Base-by-base conservation (phyloP, 306 rosid genomes). In the Pyrus betulifolia region DNA sequence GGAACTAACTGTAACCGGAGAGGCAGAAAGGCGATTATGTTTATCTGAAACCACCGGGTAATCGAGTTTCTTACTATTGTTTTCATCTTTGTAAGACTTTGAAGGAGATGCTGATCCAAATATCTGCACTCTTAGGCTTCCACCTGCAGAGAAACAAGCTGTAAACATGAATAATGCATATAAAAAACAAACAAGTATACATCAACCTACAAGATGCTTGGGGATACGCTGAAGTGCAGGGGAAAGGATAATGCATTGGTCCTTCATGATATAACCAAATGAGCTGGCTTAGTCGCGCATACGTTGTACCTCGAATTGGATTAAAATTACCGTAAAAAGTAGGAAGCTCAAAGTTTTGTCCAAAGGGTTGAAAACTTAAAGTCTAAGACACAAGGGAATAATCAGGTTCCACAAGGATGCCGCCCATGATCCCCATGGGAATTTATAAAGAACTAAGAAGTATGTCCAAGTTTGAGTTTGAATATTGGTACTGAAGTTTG, bases 51-150 rank as follows among this genome's bases (percentile, higher is more conserved):
- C 72, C 65, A 70, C 66, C 2, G 64, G 52, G 33, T 33, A 54
- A 61, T 66, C 82, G 57, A 80, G 81, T 76, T 84, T 80, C 82
- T 84, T 69, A 72, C n/a, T 65, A 75, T 17, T 40, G 15, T 70
- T 78, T 42, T 70, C 79, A 77, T 76, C 72, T 82, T 77, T 65
- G 19, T 44, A 42, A 18, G 89, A 79, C 57, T 84, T 70, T 15
- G 80, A 15, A 38, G 87, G 25, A 62, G 83, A 79, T 35, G 75
- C 28, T 17, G 87, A 71, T 71, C 91, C 90, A 73, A 83, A 64
- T 69, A 91, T 74, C 86, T 91, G 92, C 71, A 91, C 90, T 13
- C 92, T 71, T 67, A 91, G 77, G 87, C 93, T 91, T 73, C 96
- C 96, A 71, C 83, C 93, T 91, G 22, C 66, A 81, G 40, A 45